Percentiles rank a stretch among this genome's conserved stretches.
Evolutionary conservation across 192 early-diverging fungal genomes (phyloP).

Genomic region (Coemansia sp.): DNA sequence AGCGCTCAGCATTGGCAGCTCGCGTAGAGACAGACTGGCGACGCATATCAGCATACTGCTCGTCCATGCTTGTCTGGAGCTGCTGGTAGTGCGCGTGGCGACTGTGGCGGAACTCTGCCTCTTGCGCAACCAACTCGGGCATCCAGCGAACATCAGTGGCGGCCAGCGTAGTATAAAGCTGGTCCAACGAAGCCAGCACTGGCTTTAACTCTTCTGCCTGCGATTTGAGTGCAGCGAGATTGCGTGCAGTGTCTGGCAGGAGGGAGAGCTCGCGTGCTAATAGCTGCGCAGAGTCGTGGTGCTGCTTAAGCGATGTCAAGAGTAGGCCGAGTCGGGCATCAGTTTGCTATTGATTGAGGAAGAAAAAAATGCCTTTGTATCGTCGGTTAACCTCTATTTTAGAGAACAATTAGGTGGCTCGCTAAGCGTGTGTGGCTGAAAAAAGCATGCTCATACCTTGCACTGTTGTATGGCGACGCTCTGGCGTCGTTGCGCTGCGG

Average conservation of each 20-base stretch:
- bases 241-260: conserved; percentile 14
- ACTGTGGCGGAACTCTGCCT: conserved; percentile 26
- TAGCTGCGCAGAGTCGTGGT: conserved; percentile 18
- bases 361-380: not conserved
- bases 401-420: not conserved
- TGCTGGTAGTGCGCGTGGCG: conserved; percentile 40
- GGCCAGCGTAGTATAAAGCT: conserved; percentile 29
- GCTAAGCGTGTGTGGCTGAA: not conserved
- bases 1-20: conserved; percentile 32
- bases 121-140: conserved; percentile 26
- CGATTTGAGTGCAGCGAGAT: conserved; percentile 16
- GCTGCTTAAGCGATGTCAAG: conserved; percentile 8
- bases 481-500: not conserved
- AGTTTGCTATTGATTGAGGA: conserved; percentile 21
- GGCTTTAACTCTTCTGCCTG: conserved; percentile 23
- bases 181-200: conserved; percentile 18
- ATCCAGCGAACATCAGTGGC: conserved; percentile 9
- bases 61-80: conserved; percentile 45
- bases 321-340: conserved; percentile 21
- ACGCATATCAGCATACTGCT: conserved; percentile 35
- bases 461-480: conserved; percentile 22
- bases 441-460: conserved; percentile 29
- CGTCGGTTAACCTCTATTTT: not conserved
- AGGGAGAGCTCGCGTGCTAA: conserved; percentile 23
- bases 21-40: conserved; percentile 31